phyloP scores from a whole-genome alignment of 139 green algal genomes.

The Parachlorella kessleri region DNA sequence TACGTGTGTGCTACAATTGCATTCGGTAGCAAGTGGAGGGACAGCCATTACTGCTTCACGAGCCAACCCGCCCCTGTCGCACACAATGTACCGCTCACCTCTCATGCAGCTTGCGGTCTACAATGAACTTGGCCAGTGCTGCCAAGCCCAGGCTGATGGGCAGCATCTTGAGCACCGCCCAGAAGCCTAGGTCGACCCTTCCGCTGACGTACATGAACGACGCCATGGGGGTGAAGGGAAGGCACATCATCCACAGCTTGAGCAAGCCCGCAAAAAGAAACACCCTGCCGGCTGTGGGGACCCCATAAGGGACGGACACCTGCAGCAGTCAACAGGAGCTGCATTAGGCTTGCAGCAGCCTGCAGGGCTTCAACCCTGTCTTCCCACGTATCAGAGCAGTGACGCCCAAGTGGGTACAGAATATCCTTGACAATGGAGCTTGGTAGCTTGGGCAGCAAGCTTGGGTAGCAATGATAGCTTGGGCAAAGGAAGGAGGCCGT shows the following conservation, averaged over 20 bases:
- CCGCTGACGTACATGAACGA: constrained; percentile 22
- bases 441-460: not conserved
- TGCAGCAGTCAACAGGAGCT: no score
- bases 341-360: no score
- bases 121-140: constrained; percentile 24
- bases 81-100: constrained; percentile 4
- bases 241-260: constrained; percentile 42
- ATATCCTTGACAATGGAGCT: no score
- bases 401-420: no score
- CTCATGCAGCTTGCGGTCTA: constrained; percentile 33
- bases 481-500: not conserved
- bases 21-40: not conserved
- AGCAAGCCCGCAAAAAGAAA: constrained; percentile 32
- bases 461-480: not conserved
- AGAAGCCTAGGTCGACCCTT: constrained; percentile 22
- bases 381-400: not conserved
- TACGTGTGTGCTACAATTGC: not conserved
- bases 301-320: constrained; percentile 24
- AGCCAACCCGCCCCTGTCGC: no score
- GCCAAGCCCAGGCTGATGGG: constrained; percentile 20
- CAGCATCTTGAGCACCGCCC: constrained; percentile 28
- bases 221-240: constrained; percentile 33
- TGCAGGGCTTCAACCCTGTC: not conserved
- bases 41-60: no score
- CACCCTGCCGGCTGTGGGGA: constrained; percentile 28